Conservation (phyloP, 148 eudicot genomes). For the Euryodendron excelsum region DNA sequence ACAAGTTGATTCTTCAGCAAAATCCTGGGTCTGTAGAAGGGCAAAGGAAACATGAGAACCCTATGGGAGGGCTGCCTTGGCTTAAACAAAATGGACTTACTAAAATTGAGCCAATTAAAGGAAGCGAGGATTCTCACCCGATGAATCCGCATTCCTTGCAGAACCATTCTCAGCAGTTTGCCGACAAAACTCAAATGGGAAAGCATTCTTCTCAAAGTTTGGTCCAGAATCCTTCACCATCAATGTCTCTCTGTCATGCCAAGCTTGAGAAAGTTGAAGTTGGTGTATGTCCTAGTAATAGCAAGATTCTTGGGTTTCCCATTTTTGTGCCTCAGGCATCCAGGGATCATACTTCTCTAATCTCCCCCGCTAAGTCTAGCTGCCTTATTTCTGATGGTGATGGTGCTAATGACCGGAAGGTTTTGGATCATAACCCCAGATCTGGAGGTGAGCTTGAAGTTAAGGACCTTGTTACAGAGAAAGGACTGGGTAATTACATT, state of each 20-base stretch:
- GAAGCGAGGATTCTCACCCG: constrained; percentile 13
- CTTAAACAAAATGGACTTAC: constrained; percentile 11
- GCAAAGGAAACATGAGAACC: constrained; percentile 11
- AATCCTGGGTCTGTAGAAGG: constrained; percentile 9
- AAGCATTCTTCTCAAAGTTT: constrained; percentile 3
- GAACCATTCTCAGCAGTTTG: constrained; percentile 21
- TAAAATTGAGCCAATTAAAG: constrained; percentile 11
- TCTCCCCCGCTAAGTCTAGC: neutral
- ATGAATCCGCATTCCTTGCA: constrained; percentile 30
- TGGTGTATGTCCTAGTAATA: neutral
- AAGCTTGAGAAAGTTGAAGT: neutral
- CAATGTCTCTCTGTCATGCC: neutral
- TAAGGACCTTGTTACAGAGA: constrained; percentile 14
- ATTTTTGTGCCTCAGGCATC: constrained; percentile 15
- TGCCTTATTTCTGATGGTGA: neutral
- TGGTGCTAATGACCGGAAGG: neutral
- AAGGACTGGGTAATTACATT: constrained; percentile 4
- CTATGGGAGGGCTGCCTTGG: constrained; percentile 22
- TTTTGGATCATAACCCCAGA: neutral
- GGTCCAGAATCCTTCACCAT: neutral
- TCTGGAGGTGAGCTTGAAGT: constrained; percentile 5
- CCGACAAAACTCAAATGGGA: constrained; percentile 14
- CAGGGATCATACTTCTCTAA: neutral
- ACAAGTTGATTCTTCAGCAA: too few relatives aligned
- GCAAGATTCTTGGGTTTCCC: constrained; percentile 17